phyloP scores from a whole-genome alignment of 2,329 filamentous ascomycete species.

The Colletotrichum tofieldiae region DNA sequence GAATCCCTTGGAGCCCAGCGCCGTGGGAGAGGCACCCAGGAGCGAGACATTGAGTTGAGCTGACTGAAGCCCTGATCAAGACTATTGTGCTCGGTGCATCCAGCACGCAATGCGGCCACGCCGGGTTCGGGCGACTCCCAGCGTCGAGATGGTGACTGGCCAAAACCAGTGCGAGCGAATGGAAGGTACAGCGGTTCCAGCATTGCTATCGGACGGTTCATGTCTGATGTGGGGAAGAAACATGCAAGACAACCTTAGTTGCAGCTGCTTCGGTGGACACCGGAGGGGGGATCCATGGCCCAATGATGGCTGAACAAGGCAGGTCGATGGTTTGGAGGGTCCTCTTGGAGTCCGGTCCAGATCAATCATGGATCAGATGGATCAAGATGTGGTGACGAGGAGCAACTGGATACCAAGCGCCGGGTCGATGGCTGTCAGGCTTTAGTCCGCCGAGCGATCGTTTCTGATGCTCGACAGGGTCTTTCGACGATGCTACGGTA shows the following conservation, averaged over 20 bases:
- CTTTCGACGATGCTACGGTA: neutral
- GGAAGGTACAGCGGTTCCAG: constrained; percentile 1
- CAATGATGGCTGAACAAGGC: constrained; percentile 25
- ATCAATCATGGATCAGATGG: neutral
- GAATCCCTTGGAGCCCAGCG: neutral
- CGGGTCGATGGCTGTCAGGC: neutral
- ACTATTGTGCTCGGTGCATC: constrained; percentile 4
- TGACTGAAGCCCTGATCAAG: neutral
- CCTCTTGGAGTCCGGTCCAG: neutral
- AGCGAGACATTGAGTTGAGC: neutral
- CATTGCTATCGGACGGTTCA: constrained; percentile 14
- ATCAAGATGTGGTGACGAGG: constrained; percentile 1
- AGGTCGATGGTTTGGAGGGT: constrained; percentile 16
- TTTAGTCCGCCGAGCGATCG: neutral
- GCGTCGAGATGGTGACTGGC: neutral
- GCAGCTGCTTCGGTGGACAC: constrained; percentile 36
- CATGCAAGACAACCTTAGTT: constrained; percentile 38
- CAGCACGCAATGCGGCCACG: neutral
- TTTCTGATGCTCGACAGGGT: neutral
- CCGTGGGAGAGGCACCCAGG: neutral
- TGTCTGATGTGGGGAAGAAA: constrained; percentile 33
- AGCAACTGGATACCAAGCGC: neutral
- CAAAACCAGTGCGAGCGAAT: neutral
- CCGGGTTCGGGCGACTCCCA: constrained; percentile 1
- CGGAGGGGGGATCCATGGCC: constrained; percentile 16